Base-by-base conservation (phyloP, 2,329 filamentous ascomycete species). In the Penicillium sp. region DNA sequence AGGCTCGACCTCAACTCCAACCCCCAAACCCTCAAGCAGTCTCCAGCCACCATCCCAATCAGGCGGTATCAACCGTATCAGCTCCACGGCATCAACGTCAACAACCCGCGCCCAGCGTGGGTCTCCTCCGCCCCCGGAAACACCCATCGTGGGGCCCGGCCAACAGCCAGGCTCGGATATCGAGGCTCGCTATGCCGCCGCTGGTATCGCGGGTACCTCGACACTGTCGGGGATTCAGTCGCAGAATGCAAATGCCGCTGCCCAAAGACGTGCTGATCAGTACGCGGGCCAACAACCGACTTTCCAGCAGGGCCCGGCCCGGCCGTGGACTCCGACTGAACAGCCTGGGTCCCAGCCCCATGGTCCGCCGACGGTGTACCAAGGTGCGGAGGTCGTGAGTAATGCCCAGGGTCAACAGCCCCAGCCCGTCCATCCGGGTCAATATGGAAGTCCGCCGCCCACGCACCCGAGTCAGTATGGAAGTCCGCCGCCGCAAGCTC, bases 261-360 rank as follows among this genome's bases (percentile, higher is more conserved):
- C 92, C 2, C 83, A 90, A 24, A 91, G 94, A 71, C 83, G 92
- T 62, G 78, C 89, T 58, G 89, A 91, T 33, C 90, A 94, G 55
- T 97, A 96, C 71, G 83, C 81, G 19, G 78, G 81, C 31, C 78
- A 81, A 50, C 75, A 74, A 48, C 68, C 69, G 37, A 68, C 62
- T 36, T 66, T 67, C 39, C 62, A 67, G 54, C 73, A 75, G 43
- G 79, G 76, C 21, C 64, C 67, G 23, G 64, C 68, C 40, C 70
- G 63, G 52, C 92, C 92, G 26, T 97, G 93, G 94, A 97, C 93
- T 9, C 94, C 94, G 1, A 97, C 94, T 3, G 94, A 99, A 71
- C 83, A 87, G 53, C 92, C 92, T 1, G 92, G 91, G 28, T 88
- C 87, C 58, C 88, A 92, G 48, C 91, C 91, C 5, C 91, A 96